Evolutionary conservation across 2,329 filamentous ascomycete species (phyloP).

Genomic region (Ceratocystis colombiana): DNA sequence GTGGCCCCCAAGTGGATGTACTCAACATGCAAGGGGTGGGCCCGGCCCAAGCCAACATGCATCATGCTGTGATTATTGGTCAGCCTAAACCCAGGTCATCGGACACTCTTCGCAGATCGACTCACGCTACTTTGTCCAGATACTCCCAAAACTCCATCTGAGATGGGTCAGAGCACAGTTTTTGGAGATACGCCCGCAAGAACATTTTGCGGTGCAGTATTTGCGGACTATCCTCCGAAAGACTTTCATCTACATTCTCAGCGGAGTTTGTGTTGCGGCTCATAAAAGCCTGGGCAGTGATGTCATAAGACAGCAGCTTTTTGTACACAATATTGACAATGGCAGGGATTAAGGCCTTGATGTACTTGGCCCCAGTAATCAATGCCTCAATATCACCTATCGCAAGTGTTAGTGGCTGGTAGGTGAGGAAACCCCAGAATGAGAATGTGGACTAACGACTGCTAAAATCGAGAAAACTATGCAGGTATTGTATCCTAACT

Average conservation of each 20-base stretch:
- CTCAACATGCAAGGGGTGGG: slow-evolving; percentile 65
- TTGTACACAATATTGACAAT: slow-evolving; percentile 78
- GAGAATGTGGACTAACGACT: slow-evolving; percentile 44
- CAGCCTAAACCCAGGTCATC: slow-evolving; percentile 5
- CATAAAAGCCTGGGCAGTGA: slow-evolving; percentile 68
- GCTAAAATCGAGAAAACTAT: slow-evolving; percentile 66
- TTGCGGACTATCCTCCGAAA: slow-evolving; percentile 60
- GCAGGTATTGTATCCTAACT: slow-evolving; percentile 59
- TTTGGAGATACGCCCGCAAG: slow-evolving; percentile 61
- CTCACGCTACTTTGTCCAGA: slow-evolving; percentile 68
- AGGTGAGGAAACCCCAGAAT: not conserved
- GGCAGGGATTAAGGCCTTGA: slow-evolving; percentile 71
- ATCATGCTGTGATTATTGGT: slow-evolving; percentile 47
- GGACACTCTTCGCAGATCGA: slow-evolving; percentile 24
- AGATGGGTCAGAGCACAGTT: slow-evolving; percentile 63
- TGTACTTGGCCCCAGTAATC: slow-evolving; percentile 59
- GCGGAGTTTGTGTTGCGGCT: slow-evolving; percentile 54
- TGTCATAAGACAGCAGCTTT: slow-evolving; percentile 70
- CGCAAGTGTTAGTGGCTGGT: not conserved
- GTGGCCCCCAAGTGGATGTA: slow-evolving; percentile 68
- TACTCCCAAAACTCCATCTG: slow-evolving; percentile 76
- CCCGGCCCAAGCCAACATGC: slow-evolving; percentile 66
- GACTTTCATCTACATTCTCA: slow-evolving; percentile 52
- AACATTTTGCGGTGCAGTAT: slow-evolving; percentile 72
- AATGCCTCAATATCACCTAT: slow-evolving; percentile 61